Base-by-base conservation (phyloP, 1,284 basidiomycete genomes). In the Cutaneotrichosporon curvatum region DNA sequence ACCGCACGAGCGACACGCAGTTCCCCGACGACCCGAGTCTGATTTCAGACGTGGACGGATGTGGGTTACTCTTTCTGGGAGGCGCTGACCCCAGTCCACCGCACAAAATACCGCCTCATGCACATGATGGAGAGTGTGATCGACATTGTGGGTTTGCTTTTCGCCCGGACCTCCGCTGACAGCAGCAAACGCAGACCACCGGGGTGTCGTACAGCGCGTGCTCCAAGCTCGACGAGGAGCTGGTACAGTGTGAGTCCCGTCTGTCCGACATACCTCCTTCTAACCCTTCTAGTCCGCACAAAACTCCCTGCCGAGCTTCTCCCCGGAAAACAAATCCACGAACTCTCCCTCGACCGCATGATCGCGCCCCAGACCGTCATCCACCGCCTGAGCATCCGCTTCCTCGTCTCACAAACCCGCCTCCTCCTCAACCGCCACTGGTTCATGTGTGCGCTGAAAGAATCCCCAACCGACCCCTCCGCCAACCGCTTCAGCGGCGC, bases 101-200 rank as follows among this genome's bases (percentile, higher is more conserved):
- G 53, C 23, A 50, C 62, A 4, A 68, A 65, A 57, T 71, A 68
- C 45, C 55, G 54, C 15, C 41, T 71, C 10, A 61, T 70, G 14
- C 39, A 43, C 21, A 50, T 71, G 47, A 63, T 69, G 58, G 70
- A 72, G 54, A 56, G 60, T 32, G 65, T 71, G 33, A 70, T 68
- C 31, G 63, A 70, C 33, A 55, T 67, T 15, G 65, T 67, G 40
- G 51, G 64, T 57, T 11, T 4, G 18, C 20, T 9, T 10, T n/a
- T n/a, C n/a, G 2, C 10, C 18, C 1, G 33, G 9, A 23, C 12
- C 11, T 8, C 5, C 36, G 20, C 45, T 42, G 33, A 40, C 42
- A 22, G 11, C 38, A 70, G 59, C 70, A 72, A 60, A 70, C 69
- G 4, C 61, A 65, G 43, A 58, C 61, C 0, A 57, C 47, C 11